Conservation (phyloP, 164 flowering plant genomes). For the Chimonanthus praecox region DNA sequence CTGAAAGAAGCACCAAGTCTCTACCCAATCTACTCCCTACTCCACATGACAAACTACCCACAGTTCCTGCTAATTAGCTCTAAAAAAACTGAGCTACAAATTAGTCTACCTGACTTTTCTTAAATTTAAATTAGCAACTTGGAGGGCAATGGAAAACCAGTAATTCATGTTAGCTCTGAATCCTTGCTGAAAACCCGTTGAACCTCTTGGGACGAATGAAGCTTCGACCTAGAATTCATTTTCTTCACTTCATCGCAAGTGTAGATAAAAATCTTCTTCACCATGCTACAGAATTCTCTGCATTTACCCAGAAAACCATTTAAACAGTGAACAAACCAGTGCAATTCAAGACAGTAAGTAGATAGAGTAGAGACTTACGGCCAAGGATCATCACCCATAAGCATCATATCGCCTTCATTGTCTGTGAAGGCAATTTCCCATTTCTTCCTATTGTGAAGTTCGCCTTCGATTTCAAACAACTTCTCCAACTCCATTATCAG, state of each 20-base stretch:
- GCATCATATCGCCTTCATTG: conserved; percentile 95
- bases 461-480: conserved; percentile 79
- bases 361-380: conserved; percentile 24
- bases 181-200: conserved; percentile 31
- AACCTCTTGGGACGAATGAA: conserved; percentile 27
- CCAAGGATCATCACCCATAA: conserved; percentile 92
- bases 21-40: no score
- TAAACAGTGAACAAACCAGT: not conserved
- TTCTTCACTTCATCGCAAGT: conserved; percentile 79
- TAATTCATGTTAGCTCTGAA: conserved; percentile 2
- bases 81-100: not conserved
- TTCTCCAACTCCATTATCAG: conserved; percentile 71
- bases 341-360: not conserved
- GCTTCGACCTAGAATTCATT: conserved; percentile 42
- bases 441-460: conserved; percentile 50
- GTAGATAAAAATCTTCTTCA: conserved; percentile 62
- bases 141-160: not conserved
- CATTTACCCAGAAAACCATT: conserved; percentile 3
- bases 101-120: not conserved
- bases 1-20: no score
- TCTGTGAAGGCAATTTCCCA: conserved; percentile 90
- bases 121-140: not conserved
- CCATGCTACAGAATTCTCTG: conserved; percentile 93
- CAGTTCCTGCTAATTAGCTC: not conserved
- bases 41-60: no score